A percentile compares a stretch with the other conserved stretches of the same genome.
Evolutionary conservation across 2,329 filamentous ascomycete species (phyloP).

Genomic region (Xylariaceae sp.): DNA sequence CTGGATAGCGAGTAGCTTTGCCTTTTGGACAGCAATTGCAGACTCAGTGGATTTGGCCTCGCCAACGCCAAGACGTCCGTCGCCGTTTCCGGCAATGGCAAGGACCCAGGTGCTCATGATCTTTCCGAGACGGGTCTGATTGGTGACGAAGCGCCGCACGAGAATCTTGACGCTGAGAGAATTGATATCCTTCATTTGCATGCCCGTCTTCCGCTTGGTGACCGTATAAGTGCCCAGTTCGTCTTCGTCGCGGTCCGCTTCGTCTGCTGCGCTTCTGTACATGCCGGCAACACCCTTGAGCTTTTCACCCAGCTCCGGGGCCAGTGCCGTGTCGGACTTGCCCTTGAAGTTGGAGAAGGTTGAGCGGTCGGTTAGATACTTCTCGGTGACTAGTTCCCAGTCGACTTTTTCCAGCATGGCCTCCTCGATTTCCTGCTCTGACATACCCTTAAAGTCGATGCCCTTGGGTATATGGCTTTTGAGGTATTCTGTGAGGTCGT

Average conservation of each 20-base stretch:
- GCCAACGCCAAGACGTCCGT: constrained; percentile 83
- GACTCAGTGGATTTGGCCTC: constrained; percentile 83
- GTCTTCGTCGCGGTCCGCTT: constrained; percentile 50
- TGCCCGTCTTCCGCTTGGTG: constrained; percentile 54
- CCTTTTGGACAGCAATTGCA: constrained; percentile 66
- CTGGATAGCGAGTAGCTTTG: constrained; percentile 75
- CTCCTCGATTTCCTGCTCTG: constrained; percentile 44
- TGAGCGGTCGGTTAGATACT: constrained; percentile 32
- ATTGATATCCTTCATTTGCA: constrained; percentile 51
- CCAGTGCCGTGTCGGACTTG: constrained; percentile 43
- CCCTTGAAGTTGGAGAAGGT: constrained; percentile 35
- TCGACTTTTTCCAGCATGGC: constrained; percentile 31
- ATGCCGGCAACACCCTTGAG: constrained; percentile 51
- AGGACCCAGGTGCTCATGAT: constrained; percentile 73
- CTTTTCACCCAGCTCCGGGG: constrained; percentile 48
- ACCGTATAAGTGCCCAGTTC: constrained; percentile 49
- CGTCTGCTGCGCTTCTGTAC: constrained; percentile 49
- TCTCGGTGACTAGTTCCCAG: constrained; percentile 20
- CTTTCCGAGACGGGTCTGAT: constrained; percentile 97
- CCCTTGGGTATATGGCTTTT: constrained; percentile 41
- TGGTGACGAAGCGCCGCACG: constrained; percentile 71
- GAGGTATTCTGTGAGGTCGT: constrained; percentile 54
- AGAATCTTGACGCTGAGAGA: constrained; percentile 67
- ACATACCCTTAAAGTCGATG: constrained; percentile 47
- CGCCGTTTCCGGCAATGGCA: constrained; percentile 79